A percentile compares a stretch with the other conserved stretches of the same genome.
Evolutionary conservation across 148 eudicot genomes (phyloP).

Genomic region (Silene conica): DNA sequence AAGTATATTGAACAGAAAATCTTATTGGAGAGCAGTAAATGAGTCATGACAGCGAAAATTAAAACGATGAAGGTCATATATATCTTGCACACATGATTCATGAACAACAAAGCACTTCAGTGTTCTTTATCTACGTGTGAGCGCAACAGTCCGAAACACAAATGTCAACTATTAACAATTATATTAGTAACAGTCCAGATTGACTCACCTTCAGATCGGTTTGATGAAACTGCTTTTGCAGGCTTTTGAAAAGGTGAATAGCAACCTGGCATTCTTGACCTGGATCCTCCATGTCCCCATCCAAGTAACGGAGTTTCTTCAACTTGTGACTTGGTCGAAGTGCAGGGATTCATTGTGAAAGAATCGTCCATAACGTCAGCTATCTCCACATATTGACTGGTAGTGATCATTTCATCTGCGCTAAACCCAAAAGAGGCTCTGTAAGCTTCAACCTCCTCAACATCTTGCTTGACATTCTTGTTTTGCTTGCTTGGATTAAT

Average conservation of each 20-base stretch:
- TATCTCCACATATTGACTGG: constrained; percentile 86
- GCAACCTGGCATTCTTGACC: constrained; percentile 22
- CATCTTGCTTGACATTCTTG: constrained; percentile 66
- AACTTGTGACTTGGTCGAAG: constrained; percentile 39
- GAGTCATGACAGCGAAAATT: no score
- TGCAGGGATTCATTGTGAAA: constrained; percentile 57
- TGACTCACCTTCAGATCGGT: constrained; percentile 48
- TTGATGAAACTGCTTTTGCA: constrained; percentile 35
- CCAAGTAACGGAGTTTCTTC: constrained; percentile 37
- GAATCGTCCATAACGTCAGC: constrained; percentile 77
- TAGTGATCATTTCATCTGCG: constrained; percentile 92
- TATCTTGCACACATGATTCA: no score
- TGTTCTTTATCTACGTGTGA: no score
- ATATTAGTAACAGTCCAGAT: constrained; percentile 2
- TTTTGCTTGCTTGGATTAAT: constrained; percentile 61
- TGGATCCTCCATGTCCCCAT: constrained; percentile 34
- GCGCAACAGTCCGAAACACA: neutral
- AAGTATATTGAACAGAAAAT: no score
- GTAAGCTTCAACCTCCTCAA: constrained; percentile 90
- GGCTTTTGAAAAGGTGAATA: constrained; percentile 32
- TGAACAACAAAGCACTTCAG: no score
- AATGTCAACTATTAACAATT: no score
- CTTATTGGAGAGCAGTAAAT: no score
- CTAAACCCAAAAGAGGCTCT: constrained; percentile 99
- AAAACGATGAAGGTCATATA: no score